Evolutionary conservation across 257 asterid species (phyloP).

Genomic region (Przewalskia tangutica): DNA sequence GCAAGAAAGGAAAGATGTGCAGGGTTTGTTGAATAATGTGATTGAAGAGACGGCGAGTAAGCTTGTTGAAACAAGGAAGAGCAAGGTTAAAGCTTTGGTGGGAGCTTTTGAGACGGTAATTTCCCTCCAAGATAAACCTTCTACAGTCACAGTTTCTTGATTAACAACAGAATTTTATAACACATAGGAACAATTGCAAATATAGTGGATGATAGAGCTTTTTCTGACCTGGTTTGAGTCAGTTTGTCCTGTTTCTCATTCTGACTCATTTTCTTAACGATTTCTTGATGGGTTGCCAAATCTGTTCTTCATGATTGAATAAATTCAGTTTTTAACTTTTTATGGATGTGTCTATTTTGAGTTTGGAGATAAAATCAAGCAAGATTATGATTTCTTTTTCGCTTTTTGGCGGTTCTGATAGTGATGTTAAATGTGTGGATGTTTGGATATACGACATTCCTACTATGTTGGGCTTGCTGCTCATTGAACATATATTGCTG

Average conservation of each 20-base stretch:
- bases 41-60: constrained; percentile 86
- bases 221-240: neutral
- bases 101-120: constrained; percentile 91
- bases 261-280: neutral
- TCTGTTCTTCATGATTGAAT: neutral
- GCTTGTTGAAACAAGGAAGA: constrained; percentile 70
- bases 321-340: neutral
- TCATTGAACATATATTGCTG: neutral
- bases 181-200: neutral
- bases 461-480: neutral
- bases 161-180: constrained; percentile 6
- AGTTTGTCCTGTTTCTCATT: neutral
- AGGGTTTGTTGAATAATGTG: constrained; percentile 58
- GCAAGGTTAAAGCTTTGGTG: constrained; percentile 87
- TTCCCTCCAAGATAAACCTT: constrained; percentile 65
- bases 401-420: neutral
- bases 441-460: neutral
- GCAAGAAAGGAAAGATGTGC: constrained; percentile 63
- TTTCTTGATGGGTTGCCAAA: neutral
- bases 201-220: neutral
- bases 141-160: constrained; percentile 29
- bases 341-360: neutral
- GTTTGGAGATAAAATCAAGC: neutral
- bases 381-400: neutral
- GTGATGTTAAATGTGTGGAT: neutral